Evolutionary conservation across 2,329 filamentous ascomycete genomes (phyloP), one percentile per base, ranked within the genome.

Genomic region (Aspergillus amoenus): DNA sequence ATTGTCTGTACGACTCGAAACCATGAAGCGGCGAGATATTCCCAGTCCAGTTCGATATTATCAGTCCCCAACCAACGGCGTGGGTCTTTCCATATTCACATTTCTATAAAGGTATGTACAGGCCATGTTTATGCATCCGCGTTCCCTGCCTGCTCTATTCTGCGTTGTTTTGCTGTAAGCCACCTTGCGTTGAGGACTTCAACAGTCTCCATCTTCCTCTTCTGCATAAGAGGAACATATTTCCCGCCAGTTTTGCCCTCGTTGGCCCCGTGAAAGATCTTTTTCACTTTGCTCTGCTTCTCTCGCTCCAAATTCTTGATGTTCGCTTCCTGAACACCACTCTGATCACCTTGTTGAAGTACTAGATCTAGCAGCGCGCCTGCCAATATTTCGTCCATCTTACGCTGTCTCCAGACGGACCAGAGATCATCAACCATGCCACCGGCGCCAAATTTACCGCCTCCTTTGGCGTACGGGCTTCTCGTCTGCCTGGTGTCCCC

Each of bases 381-480:
- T 0, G 91, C 86, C 55, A 99, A 79, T 52, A 96, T 79, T 79
- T 97, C 94, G 68, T 97, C 92, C 64, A 97, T 90, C 79, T 96
- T 96, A 53, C 84, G 81, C 68, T 87, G 84, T 58, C 90, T 84
- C 93, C 94, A 99, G 21, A 86, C 78, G 59, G 83, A 80, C 94
- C 94, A 99, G 47, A 95, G 72, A 57, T 87, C 83, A 63, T 91
- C 88, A 62, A 92, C 82, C 37, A 93, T 78, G 27, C 88, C 86
- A 61, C 82, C 79, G 51, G 81, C 72, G 1, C 88, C 88, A 67
- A 86, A 88, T 71, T 88, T 88, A 62, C 81, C 76, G 57, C 82
- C 79, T 9, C 78, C 79, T 24, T 77, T 81, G 37, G 79, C 72
- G 18, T 77, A 78, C 50, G 73, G 71, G 17, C 66, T 66, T 45